Conservation (phyloP, 208 protist species). For the Crithidia brevicula region DNA sequence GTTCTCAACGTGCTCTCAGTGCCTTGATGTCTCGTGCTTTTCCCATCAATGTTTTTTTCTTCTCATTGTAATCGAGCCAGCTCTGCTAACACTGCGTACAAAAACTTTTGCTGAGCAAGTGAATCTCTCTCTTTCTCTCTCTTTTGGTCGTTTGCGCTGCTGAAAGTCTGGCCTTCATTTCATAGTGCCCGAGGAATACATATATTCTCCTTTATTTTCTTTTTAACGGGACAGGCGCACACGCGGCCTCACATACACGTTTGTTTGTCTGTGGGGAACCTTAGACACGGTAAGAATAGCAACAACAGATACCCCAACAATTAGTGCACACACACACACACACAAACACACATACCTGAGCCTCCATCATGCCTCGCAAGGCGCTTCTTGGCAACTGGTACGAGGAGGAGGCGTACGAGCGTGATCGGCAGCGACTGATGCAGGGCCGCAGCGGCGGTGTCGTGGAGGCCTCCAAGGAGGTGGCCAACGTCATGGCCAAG, state of each 20-base stretch:
- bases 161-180: neutral
- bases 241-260: too few species aligned
- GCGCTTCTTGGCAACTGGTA: slow-evolving; percentile 86
- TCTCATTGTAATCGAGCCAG: too few species aligned
- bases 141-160: neutral
- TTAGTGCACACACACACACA: slow-evolving; percentile 10
- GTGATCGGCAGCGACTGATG: slow-evolving; percentile 76
- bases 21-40: too few species aligned
- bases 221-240: too few species aligned
- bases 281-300: too few species aligned
- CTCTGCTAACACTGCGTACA: too few species aligned
- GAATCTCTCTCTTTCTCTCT: slow-evolving; percentile 1
- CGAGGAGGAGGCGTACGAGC: slow-evolving; percentile 83
- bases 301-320: too few species aligned
- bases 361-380: slow-evolving; percentile 68
- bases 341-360: neutral
- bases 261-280: neutral
- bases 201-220: neutral
- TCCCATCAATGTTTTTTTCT: too few species aligned
- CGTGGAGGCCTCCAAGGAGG: slow-evolving; percentile 62
- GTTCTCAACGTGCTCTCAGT: too few species aligned
- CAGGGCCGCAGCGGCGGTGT: slow-evolving; percentile 61
- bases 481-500: slow-evolving; percentile 73
- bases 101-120: too few species aligned
- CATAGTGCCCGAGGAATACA: too few species aligned